Evolutionary conservation across 73 alveolate species (phyloP).

Genomic region (Paramecium tetraurelia): DNA sequence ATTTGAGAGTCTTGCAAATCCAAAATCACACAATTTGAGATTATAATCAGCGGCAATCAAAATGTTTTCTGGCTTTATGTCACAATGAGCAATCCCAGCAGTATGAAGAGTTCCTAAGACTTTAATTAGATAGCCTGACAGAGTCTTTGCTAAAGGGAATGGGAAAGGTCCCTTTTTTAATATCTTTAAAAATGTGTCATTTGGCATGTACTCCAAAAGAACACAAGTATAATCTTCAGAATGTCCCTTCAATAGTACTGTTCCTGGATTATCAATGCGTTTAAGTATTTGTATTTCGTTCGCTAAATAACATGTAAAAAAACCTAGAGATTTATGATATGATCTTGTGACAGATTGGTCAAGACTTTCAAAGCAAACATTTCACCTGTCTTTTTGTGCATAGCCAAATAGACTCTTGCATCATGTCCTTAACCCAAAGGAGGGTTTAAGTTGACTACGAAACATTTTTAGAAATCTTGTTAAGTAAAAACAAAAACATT

Average conservation of each 20-base stretch:
- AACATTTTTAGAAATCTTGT: background rate
- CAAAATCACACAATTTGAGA: conserved; percentile 22
- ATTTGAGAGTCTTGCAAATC: conserved; percentile 8
- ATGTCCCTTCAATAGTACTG: background rate
- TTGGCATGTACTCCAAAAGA: conserved; percentile 25
- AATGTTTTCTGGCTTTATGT: conserved; percentile 35
- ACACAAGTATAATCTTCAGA: background rate
- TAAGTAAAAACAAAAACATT: background rate
- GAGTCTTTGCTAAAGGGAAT: background rate
- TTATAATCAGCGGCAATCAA: background rate
- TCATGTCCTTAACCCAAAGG: conserved; percentile 10
- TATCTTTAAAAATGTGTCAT: conserved; percentile 30
- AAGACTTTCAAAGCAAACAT: conserved; percentile 1
- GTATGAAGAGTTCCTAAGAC: background rate
- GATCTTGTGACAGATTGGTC: conserved; percentile 6
- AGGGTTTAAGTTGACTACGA: background rate
- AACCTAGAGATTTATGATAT: conserved; percentile 22
- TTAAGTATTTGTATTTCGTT: conserved; percentile 10
- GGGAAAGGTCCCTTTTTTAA: background rate
- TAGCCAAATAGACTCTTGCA: conserved; percentile 25
- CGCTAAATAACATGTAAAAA: conserved; percentile 6
- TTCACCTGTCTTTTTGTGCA: conserved; percentile 11
- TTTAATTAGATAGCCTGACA: background rate
- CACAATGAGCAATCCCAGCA: background rate
- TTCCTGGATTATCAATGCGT: background rate